phyloP scores from a whole-genome alignment of 2,329 filamentous ascomycete genomes.

The Chrysoporthe austroafricana region DNA sequence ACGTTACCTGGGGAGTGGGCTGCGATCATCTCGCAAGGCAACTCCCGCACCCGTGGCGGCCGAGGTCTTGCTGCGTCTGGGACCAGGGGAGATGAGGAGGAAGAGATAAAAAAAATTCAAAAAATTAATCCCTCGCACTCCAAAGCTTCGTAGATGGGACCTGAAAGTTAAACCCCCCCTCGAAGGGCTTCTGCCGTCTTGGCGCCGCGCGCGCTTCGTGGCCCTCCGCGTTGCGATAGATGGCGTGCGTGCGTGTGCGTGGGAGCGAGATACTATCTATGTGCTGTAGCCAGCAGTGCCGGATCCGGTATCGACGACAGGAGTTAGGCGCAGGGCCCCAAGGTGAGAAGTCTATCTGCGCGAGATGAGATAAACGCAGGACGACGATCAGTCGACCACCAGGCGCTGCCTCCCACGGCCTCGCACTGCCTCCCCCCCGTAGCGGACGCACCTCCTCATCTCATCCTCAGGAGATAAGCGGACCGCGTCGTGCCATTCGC shows the following conservation, averaged over 20 bases:
- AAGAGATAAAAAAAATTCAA: neutral
- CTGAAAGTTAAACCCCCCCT: neutral
- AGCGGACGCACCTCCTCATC: too few species aligned
- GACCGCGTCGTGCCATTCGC: neutral
- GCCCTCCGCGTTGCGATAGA: too few species aligned
- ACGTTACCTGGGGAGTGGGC: constrained; percentile 23
- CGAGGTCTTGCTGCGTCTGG: constrained; percentile 8
- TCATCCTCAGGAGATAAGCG: neutral
- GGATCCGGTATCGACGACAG: neutral
- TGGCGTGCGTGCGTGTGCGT: constrained; percentile 1
- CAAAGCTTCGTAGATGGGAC: too few species aligned
- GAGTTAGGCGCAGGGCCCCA: neutral
- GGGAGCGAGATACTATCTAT: neutral
- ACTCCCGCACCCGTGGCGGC: constrained; percentile 16
- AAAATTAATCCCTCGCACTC: neutral
- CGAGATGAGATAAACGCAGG: constrained; percentile 2
- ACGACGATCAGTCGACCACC: constrained; percentile 9
- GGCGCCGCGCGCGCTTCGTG: too few species aligned
- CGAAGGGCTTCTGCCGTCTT: too few species aligned
- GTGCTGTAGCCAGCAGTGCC: neutral
- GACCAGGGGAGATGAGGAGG: neutral
- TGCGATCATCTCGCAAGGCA: constrained; percentile 14
- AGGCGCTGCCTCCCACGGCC: too few species aligned
- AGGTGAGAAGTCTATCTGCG: neutral
- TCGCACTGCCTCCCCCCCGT: too few species aligned